Base-by-base conservation (phyloP, 495 filamentous ascomycete genomes). In the Pyrenula massariospora region DNA sequence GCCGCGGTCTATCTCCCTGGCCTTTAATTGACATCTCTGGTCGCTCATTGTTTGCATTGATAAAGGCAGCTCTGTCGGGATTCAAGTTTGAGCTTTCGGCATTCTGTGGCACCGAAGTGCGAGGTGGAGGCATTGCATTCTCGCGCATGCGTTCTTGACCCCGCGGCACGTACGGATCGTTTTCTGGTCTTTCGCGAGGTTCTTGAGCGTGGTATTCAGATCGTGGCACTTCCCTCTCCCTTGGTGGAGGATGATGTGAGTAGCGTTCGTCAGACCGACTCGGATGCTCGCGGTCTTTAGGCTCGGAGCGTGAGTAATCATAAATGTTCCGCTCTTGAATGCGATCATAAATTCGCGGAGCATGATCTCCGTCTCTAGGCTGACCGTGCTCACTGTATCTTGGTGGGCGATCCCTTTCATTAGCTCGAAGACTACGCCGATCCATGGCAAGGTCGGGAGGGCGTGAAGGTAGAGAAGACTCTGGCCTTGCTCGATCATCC, bases 11-110 rank as follows among this genome's bases (percentile, higher is more conserved):
- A 10, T 83, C 78, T 59, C 76, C 68, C 11, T 62, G 58, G 12
- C 66, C 64, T 50, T 74, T 69, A 52, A 68, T 62, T n/a, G 67
- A 63, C 48, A 61, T 57, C 12, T 60, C 57, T 10, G 58, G 51
- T 24, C 63, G n/a, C 0, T 70, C 64, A 3, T 69, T 66, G 8
- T 54, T 56, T 2, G 77, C 72, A 19, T 62, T 63, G 10, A 83
- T 79, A 10, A 80, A 59, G n/a, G 80, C 77, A 31, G 77, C 80
- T 54, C 82, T 68, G 10, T 76, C 80, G 2, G 83, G 79, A 60
- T 84, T 81, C 48, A 84, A 68, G 21, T 69, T 56, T 15, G 68
- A 70, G 50, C 52, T 54, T 53, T 60, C 53, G 10, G 56, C 31
- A n/a, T 55, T 50, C 23, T 62, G 60, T 11, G 50, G 56, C 23